Percentiles rank a stretch among this genome's conserved stretches.
phyloP scores from a whole-genome alignment of 306 rosid species.

The Urtica urens region DNA sequence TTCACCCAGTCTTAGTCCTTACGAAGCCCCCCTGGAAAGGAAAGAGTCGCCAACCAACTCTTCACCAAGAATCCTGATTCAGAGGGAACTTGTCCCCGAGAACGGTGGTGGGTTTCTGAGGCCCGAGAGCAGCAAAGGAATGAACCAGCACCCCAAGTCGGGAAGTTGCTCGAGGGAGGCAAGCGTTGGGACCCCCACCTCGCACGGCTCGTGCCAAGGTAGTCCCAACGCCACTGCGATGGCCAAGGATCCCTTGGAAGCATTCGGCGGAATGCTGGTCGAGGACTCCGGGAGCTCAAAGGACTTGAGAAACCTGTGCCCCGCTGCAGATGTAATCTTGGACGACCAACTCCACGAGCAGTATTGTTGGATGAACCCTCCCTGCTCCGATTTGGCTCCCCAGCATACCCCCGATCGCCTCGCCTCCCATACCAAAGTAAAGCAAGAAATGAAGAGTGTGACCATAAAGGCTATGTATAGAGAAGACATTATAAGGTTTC shows the following conservation, averaged over 20 bases:
- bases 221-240: conserved; percentile 43
- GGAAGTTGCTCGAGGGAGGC: conserved; percentile 64
- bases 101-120: conserved; percentile 16
- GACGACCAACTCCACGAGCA: conserved; percentile 50
- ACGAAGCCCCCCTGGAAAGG: conserved; percentile 29
- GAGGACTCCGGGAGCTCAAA: conserved; percentile 73
- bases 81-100: conserved; percentile 24
- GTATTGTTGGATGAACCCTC: conserved; percentile 36
- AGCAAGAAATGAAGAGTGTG: conserved; percentile 41
- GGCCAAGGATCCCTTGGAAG: conserved; percentile 36
- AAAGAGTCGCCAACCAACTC: conserved; percentile 29
- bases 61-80: conserved; percentile 25
- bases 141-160: conserved; percentile 28
- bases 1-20: conserved; percentile 21
- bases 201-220: conserved; percentile 68
- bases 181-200: conserved; percentile 55
- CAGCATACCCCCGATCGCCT: conserved; percentile 30
- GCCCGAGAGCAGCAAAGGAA: conserved; percentile 24
- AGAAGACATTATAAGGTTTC: conserved; percentile 73
- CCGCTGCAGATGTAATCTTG: conserved; percentile 50
- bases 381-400: conserved; percentile 32
- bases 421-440: conserved; percentile 19
- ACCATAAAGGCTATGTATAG: conserved; percentile 60
- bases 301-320: conserved; percentile 70
- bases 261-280: conserved; percentile 47